phyloP scores from a whole-genome alignment of 345 rosid species.

The Hibiscus mutabilis region DNA sequence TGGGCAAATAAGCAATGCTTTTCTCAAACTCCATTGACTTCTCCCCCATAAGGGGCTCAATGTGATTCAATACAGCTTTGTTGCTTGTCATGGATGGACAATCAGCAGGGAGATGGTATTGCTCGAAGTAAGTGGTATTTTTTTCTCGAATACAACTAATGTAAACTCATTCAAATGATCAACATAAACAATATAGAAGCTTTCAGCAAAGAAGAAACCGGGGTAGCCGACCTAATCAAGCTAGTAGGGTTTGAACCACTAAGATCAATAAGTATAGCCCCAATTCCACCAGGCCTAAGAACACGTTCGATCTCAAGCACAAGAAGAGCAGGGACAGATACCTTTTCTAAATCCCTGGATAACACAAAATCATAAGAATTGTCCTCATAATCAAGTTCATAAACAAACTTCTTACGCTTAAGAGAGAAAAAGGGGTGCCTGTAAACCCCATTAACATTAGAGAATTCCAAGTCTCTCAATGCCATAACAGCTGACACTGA shows the following conservation, averaged over 20 bases:
- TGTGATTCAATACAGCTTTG: constrained; percentile 31
- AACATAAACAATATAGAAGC: constrained; percentile 61
- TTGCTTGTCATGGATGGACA: constrained; percentile 48
- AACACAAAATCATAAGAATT: constrained; percentile 62
- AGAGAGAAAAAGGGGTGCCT: constrained; percentile 52
- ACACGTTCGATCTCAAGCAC: constrained; percentile 63
- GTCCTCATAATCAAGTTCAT: constrained; percentile 55
- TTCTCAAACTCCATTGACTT: constrained; percentile 36
- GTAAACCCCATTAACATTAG: constrained; percentile 46
- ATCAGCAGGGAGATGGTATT: constrained; percentile 42
- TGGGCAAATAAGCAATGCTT: constrained; percentile 50
- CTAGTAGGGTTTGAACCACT: constrained; percentile 39
- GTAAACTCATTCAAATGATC: constrained; percentile 46
- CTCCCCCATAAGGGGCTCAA: constrained; percentile 59
- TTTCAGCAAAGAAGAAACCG: constrained; percentile 64
- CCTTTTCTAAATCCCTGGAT: constrained; percentile 53
- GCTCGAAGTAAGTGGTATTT: constrained; percentile 33
- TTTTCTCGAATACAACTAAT: constrained; percentile 67
- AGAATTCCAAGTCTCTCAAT: constrained; percentile 49
- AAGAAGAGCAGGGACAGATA: constrained; percentile 64
- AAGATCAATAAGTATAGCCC: constrained; percentile 61
- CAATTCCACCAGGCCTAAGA: constrained; percentile 55
- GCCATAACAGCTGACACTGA: constrained; percentile 49
- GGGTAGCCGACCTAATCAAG: constrained; percentile 66
- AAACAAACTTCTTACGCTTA: constrained; percentile 44